Percentiles rank a stretch among this genome's conserved stretches.
These are phyloP conservation scores for Urochloa ruziziensis DNA, from an alignment of 176 grass and related monocot species.

Conservation along the genomic window DNA sequence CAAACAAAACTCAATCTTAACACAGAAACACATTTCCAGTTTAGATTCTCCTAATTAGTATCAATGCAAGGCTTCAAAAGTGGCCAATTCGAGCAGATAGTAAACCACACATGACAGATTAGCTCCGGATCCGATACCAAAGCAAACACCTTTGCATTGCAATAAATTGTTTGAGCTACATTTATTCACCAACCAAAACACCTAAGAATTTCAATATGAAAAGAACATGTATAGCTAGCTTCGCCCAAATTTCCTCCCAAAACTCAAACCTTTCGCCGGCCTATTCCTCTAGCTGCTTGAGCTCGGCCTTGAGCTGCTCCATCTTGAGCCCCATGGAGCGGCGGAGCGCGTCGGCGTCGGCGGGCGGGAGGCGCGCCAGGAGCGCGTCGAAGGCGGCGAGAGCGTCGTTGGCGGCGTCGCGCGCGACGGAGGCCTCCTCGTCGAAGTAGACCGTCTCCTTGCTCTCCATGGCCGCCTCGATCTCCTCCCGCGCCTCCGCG, in stretches of 20 bases:
- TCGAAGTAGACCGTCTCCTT: constrained; percentile 96
- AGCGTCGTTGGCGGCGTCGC: constrained; percentile 57
- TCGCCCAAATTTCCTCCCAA: constrained; percentile 15
- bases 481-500: constrained; percentile 93
- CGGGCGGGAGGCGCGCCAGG: constrained; percentile 63
- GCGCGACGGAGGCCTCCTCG: no score
- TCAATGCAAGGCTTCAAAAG: no score
- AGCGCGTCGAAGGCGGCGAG: constrained; percentile 67
- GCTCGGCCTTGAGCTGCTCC: constrained; percentile 95
- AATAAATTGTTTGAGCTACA: no score
- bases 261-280: neutral
- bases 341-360: constrained; percentile 61
- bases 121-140: no score
- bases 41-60: no score
- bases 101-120: no score
- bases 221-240: neutral
- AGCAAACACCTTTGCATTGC: no score
- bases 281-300: constrained; percentile 86
- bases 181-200: no score
- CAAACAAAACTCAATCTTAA: no score
- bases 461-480: constrained; percentile 89
- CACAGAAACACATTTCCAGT: no score
- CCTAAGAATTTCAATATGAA: neutral
- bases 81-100: no score
- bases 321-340: constrained; percentile 98